These are phyloP conservation scores for Claviceps pazoutovae DNA, from an alignment of 2,329 filamentous ascomycete species.

Conservation along the genomic window DNA sequence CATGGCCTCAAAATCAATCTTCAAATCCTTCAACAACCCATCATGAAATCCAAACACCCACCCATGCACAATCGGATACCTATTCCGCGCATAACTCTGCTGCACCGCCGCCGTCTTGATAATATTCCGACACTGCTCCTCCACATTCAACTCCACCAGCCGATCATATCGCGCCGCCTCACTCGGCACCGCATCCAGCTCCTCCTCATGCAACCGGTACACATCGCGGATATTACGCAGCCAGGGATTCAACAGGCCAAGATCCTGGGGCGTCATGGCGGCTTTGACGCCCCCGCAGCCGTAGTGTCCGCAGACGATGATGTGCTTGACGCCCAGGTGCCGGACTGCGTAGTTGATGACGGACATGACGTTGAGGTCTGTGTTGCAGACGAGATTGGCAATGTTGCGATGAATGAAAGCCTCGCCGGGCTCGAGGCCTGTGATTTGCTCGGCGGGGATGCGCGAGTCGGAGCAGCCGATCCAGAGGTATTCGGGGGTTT, in stretches of 20 bases:
- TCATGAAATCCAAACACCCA: constrained; percentile 61
- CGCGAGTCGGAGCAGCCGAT: constrained; percentile 85
- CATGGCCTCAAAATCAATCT: constrained; percentile 45
- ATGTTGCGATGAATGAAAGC: constrained; percentile 93
- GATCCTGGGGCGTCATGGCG: constrained; percentile 56
- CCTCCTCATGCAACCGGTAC: constrained; percentile 55
- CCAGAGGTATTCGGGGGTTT: constrained; percentile 64
- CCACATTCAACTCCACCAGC: constrained; percentile 73
- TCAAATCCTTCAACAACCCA: constrained; percentile 50
- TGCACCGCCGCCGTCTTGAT: constrained; percentile 72
- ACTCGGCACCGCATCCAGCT: constrained; percentile 51
- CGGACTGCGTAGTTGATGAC: constrained; percentile 81
- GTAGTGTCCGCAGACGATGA: constrained; percentile 68
- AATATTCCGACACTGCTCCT: constrained; percentile 62
- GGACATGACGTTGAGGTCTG: constrained; percentile 65
- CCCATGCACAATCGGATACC: constrained; percentile 56
- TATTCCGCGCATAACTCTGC: constrained; percentile 48
- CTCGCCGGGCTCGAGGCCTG: constrained; percentile 73
- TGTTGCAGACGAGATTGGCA: constrained; percentile 71
- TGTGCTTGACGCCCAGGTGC: constrained; percentile 69
- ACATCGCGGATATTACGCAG: constrained; percentile 62
- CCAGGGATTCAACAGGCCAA: constrained; percentile 61
- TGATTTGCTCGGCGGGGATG: constrained; percentile 80
- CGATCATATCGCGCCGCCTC: constrained; percentile 49
- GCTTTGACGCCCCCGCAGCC: constrained; percentile 65